Conservation (phyloP, 306 rosid genomes). For the Rosa multiflora region DNA sequence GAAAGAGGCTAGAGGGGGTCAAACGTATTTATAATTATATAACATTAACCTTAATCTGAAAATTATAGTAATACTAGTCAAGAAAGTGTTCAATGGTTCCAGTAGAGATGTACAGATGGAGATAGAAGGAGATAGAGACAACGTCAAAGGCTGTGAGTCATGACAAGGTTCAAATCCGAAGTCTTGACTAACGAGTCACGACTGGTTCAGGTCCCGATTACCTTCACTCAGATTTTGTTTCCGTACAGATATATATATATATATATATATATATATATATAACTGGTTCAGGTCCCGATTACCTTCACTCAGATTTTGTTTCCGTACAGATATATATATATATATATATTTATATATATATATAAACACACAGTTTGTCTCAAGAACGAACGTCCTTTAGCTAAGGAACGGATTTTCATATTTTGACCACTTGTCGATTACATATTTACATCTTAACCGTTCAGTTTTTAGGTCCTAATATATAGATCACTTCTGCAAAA, state of each 20-base stretch:
- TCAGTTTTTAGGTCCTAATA: no score
- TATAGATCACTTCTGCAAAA: no score
- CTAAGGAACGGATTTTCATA: no score
- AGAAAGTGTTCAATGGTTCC: background rate
- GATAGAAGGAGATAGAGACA: background rate
- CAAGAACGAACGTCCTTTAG: no score
- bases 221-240: background rate
- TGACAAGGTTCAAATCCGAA: background rate
- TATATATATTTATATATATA: no score
- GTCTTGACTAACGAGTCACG: slow-evolving; percentile 10
- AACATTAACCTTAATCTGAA: no score
- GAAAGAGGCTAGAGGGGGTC: background rate
- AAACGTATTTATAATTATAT: background rate
- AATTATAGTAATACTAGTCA: background rate
- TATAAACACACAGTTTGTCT: no score
- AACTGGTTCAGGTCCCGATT: background rate
- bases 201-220: background rate
- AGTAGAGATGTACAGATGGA: background rate
- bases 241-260: background rate
- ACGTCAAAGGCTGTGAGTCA: background rate
- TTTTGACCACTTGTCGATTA: no score
- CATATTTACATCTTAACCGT: no score
- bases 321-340: background rate
- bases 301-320: background rate
- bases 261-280: no score